A percentile compares a stretch with the other conserved stretches of the same genome.
phyloP scores from a whole-genome alignment of 495 filamentous ascomycete genomes.

The Hyphodiscus hymeniophilus region DNA sequence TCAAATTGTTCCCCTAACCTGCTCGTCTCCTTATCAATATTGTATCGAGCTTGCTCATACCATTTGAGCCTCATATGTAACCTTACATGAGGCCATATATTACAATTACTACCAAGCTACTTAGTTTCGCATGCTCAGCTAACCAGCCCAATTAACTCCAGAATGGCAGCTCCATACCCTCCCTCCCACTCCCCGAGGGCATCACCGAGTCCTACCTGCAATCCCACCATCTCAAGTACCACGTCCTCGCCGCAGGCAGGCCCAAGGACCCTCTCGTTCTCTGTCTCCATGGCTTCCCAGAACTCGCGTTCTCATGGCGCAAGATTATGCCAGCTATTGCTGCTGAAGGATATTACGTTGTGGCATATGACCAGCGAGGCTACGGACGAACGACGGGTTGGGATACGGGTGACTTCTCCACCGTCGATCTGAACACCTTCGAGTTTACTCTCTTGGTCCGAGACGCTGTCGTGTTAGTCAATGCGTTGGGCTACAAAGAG shows the following conservation, averaged over 20 bases:
- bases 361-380: conserved; percentile 60
- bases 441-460: conserved; percentile 50
- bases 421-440: conserved; percentile 50
- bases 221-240: conserved; percentile 48
- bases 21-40: too few species aligned
- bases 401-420: conserved; percentile 39
- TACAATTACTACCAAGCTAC: neutral
- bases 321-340: conserved; percentile 50
- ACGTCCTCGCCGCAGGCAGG: conserved; percentile 50
- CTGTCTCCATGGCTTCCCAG: conserved; percentile 58
- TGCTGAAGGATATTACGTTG: conserved; percentile 48
- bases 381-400: conserved; percentile 60
- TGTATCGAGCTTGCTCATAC: too few species aligned
- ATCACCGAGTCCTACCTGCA: conserved; percentile 42
- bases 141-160: neutral
- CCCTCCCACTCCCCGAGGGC: conserved; percentile 45
- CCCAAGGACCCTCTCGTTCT: conserved; percentile 48
- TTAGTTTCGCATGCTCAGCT: neutral
- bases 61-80: too few species aligned
- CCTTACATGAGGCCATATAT: too few species aligned
- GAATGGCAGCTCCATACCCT: conserved; percentile 15
- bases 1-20: too few species aligned
- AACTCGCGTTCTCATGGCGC: conserved; percentile 64
- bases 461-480: conserved; percentile 52
- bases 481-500: conserved; percentile 48